A percentile compares a stretch with the other conserved stretches of the same genome.
Conservation (phyloP, 192 early-diverging fungal species). For the Dimargaris xerosporica region DNA sequence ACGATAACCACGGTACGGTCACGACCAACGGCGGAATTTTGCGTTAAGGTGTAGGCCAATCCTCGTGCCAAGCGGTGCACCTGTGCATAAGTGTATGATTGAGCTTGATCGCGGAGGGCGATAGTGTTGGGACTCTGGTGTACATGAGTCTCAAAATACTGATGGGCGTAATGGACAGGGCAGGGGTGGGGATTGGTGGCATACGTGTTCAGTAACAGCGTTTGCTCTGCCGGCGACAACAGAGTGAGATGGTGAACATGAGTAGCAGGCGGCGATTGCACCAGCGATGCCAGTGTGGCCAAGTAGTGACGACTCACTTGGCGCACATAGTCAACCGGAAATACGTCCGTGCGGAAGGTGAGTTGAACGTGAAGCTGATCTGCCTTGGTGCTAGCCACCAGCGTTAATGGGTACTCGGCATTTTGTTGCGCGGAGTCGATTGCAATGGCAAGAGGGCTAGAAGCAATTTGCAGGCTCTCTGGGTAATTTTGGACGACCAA, state of each 20-base stretch:
- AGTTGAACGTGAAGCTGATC: not conserved
- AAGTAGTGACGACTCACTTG: not conserved
- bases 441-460: not conserved
- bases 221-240: too few species aligned
- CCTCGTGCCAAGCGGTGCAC: not conserved
- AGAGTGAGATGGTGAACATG: too few species aligned
- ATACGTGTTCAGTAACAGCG: too few species aligned
- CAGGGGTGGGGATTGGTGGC: too few species aligned
- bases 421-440: not conserved
- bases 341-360: not conserved
- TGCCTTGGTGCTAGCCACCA: not conserved
- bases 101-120: not conserved
- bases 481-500: slow-evolving; percentile 4
- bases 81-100: not conserved
- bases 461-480: not conserved
- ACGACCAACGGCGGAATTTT: not conserved
- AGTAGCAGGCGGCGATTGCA: too few species aligned
- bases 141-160: too few species aligned
- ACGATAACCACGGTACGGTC: not conserved
- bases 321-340: not conserved
- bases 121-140: too few species aligned
- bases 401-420: not conserved
- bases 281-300: too few species aligned
- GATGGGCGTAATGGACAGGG: too few species aligned
- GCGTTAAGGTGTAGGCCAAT: not conserved